A percentile compares a stretch with the other conserved stretches of the same genome.
Conservation (phyloP, 1,284 basidiomycete genomes). For the Leucoagaricus sp. region DNA sequence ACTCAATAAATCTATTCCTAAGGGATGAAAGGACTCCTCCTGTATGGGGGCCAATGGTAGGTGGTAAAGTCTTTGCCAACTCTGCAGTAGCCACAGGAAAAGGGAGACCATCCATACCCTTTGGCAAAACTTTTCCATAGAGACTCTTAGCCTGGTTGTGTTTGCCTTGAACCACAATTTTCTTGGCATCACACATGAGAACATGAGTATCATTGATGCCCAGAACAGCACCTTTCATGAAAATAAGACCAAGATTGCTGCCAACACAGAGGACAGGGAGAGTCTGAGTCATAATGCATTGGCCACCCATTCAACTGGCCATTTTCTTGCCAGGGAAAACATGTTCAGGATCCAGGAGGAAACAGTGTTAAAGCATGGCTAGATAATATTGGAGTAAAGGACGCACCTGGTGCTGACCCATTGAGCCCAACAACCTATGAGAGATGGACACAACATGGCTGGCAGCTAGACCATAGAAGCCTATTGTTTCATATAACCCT, state of each 20-base stretch:
- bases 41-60: constrained; percentile 70
- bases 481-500: constrained; percentile 97
- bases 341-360: constrained; percentile 83
- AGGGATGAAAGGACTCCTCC: constrained; percentile 77
- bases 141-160: constrained; percentile 75
- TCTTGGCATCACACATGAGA: constrained; percentile 81
- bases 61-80: constrained; percentile 67
- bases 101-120: constrained; percentile 82
- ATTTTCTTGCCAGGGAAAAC: constrained; percentile 98
- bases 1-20: constrained; percentile 58
- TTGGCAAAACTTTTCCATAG: constrained; percentile 81
- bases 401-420: constrained; percentile 90
- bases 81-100: constrained; percentile 90
- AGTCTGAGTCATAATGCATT: constrained; percentile 86
- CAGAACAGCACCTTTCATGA: constrained; percentile 77
- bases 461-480: constrained; percentile 89
- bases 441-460: constrained; percentile 97
- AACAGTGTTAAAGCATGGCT: constrained; percentile 12
- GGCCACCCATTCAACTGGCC: constrained; percentile 92
- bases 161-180: constrained; percentile 70
- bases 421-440: constrained; percentile 92
- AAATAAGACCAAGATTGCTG: constrained; percentile 83
- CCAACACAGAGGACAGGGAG: constrained; percentile 90
- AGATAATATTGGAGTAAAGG: background rate
- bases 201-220: constrained; percentile 79